Conservation (phyloP, 148 eudicot species). For the Vaccinium myrtillus region DNA sequence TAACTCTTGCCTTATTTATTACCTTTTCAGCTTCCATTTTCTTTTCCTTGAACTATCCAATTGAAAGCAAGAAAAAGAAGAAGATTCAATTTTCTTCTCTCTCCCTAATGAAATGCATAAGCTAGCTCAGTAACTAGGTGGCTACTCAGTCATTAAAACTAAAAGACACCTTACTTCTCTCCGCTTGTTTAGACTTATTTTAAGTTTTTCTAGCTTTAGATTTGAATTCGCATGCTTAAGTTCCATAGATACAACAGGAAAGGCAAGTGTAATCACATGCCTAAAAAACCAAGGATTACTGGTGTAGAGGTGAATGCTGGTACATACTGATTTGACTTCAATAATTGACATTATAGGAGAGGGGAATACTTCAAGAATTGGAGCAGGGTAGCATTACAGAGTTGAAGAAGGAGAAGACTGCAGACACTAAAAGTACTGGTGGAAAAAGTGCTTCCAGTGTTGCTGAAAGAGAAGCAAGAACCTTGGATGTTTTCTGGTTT, state of each 20-base stretch:
- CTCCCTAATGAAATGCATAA: neutral
- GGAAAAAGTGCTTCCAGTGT: slow-evolving; percentile 28
- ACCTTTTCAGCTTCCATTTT: neutral
- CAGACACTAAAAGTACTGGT: slow-evolving; percentile 18
- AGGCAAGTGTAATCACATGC: no score
- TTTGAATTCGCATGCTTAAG: no score
- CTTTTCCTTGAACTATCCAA: neutral
- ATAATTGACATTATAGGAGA: slow-evolving; percentile 38
- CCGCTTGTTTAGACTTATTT: neutral
- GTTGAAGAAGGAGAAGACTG: slow-evolving; percentile 29
- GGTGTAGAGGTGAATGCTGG: neutral
- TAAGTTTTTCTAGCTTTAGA: neutral
- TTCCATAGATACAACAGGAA: no score
- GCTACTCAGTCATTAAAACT: neutral
- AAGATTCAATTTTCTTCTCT: neutral
- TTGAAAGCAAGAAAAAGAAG: neutral
- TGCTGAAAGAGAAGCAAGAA: slow-evolving; percentile 50
- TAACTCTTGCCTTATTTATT: neutral
- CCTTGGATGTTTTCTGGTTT: slow-evolving; percentile 90
- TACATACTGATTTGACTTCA: neutral
- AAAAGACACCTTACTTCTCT: neutral
- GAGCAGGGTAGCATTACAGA: slow-evolving; percentile 31
- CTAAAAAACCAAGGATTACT: no score
- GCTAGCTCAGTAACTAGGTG: neutral
- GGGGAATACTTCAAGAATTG: slow-evolving; percentile 58